Base-by-base conservation (phyloP, 805 yeast genomes). In the Yamadazyma takamatsuzukensis region DNA sequence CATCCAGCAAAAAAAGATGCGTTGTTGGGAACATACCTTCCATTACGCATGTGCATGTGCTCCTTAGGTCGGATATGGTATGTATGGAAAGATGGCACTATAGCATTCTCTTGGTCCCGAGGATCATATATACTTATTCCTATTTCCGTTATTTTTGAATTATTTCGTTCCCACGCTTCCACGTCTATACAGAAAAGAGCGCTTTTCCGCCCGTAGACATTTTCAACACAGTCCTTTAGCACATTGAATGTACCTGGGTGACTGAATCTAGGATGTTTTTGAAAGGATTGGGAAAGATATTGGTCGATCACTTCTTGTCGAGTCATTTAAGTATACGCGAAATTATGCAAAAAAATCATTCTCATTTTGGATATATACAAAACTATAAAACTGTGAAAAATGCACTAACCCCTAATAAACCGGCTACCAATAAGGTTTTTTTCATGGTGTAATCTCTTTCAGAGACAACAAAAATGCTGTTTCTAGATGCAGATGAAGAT, bases 41-140 rank as follows among this genome's bases (percentile, higher is more conserved):
- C 77, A 49, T 80, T 80, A 13, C 61, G 51, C 22, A 54, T 42
- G n/a, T 59, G 40, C 16, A 55, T 31, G 28, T 63, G 43, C 41
- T 77, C 84, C 15, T 58, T 45, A 3, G 76, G 61, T 3, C 73
- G 53, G 6, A 78, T 56, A 41, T 65, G 71, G 6, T 56, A 40
- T 33, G 66, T 68, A 15, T 58, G 56, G 16, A 70, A 52, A 5
- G 54, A 36, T 3, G 80, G 80, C 2, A 59, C 41, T 21, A 64
- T 38, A 1, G 73, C 48, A 11, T 42, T 25, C 11, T 42, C 44
- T 37, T 74, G 77, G 26, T 55, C 61, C 17, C 71, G 47, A 4
- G 83, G 82, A 42, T 77, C 80, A 47, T 65, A 75, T 2, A 78
- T 68, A 4, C 78, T 56, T 2, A 78, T 59, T 1, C 83, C 83